Conservation (phyloP, 2,329 filamentous ascomycete species). For the Blumeria graminis region DNA sequence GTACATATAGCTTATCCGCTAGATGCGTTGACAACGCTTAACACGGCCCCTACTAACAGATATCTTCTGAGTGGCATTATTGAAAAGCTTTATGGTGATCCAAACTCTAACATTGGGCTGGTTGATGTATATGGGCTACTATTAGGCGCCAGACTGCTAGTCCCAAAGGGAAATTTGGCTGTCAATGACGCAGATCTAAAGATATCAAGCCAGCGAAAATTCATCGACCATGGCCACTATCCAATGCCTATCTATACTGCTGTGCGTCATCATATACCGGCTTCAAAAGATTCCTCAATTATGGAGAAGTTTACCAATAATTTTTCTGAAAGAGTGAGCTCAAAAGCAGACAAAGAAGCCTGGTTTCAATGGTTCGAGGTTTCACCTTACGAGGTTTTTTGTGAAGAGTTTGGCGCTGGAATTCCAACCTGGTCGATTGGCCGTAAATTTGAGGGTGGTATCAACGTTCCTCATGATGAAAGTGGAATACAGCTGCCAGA, state of each 20-base stretch:
- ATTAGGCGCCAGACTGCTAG: slow-evolving; percentile 59
- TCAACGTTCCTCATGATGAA: slow-evolving; percentile 38
- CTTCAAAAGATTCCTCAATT: slow-evolving; percentile 23
- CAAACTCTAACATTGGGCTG: slow-evolving; percentile 59
- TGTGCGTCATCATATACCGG: slow-evolving; percentile 82
- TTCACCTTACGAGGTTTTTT: slow-evolving; percentile 86
- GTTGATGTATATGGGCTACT: slow-evolving; percentile 85
- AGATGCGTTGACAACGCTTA: slow-evolving; percentile 53
- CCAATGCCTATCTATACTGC: slow-evolving; percentile 90
- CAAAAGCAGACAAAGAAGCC: slow-evolving; percentile 34
- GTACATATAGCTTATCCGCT: slow-evolving; percentile 88
- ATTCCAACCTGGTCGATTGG: slow-evolving; percentile 92
- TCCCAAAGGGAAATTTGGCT: slow-evolving; percentile 62
- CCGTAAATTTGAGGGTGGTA: slow-evolving; percentile 52
- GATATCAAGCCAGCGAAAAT: slow-evolving; percentile 62
- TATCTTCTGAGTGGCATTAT: slow-evolving; percentile 70
- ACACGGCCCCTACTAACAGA: slow-evolving; percentile 81
- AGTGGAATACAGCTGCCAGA: slow-evolving; percentile 56
- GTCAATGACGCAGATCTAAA: slow-evolving; percentile 66
- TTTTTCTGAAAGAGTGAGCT: slow-evolving; percentile 25
- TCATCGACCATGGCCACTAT: slow-evolving; percentile 51
- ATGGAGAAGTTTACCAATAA: slow-evolving; percentile 15
- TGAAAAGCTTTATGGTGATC: slow-evolving; percentile 72
- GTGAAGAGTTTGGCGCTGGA: slow-evolving; percentile 72
- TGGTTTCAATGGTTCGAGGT: slow-evolving; percentile 99